A percentile compares a stretch with the other conserved stretches of the same genome.
Evolutionary conservation across 2,329 filamentous ascomycete species (phyloP).

Genomic region (Cladophialophora carrionii): DNA sequence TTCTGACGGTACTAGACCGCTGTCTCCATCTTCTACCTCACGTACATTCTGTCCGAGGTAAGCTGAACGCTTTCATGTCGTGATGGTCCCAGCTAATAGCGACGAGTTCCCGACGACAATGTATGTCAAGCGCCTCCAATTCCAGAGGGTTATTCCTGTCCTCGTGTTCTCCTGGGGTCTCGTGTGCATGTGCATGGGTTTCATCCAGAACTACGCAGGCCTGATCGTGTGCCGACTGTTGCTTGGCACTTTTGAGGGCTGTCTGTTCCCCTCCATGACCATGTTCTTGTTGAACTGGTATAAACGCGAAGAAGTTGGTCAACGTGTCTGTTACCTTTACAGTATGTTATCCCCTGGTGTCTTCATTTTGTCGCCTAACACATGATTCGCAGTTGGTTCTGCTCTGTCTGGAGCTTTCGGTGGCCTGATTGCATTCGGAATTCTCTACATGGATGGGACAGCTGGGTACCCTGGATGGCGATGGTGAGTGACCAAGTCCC

Average conservation of each 20-base stretch:
- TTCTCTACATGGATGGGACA: conserved; percentile 33
- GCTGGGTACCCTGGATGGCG: conserved; percentile 31
- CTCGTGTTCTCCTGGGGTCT: conserved; percentile 59
- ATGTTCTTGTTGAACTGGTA: conserved; percentile 50
- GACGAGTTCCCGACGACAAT: conserved; percentile 54
- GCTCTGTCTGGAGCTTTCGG: conserved; percentile 49
- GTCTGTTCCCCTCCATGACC: conserved; percentile 47
- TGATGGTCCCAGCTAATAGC: conserved; percentile 56
- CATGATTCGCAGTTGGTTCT: conserved; percentile 13
- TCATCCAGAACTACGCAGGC: conserved; percentile 54
- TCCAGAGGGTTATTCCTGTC: conserved; percentile 55
- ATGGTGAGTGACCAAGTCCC: conserved; percentile 12
- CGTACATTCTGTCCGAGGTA: conserved; percentile 16
- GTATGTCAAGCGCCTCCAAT: conserved; percentile 54
- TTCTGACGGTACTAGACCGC: conserved; percentile 16
- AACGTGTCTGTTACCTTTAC: conserved; percentile 48
- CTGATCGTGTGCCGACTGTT: conserved; percentile 60
- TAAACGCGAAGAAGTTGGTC: conserved; percentile 47
- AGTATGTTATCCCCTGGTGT: conserved; percentile 29
- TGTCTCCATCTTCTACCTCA: conserved; percentile 23
- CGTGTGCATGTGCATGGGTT: conserved; percentile 57
- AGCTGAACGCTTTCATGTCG: conserved; percentile 51
- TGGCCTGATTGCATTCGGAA: conserved; percentile 41
- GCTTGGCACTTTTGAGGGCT: conserved; percentile 59
- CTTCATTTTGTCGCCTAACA: background rate